These are phyloP conservation scores for Stemphylium lycopersici DNA, from an alignment of 2,329 filamentous ascomycete species.

Conservation along the genomic window DNA sequence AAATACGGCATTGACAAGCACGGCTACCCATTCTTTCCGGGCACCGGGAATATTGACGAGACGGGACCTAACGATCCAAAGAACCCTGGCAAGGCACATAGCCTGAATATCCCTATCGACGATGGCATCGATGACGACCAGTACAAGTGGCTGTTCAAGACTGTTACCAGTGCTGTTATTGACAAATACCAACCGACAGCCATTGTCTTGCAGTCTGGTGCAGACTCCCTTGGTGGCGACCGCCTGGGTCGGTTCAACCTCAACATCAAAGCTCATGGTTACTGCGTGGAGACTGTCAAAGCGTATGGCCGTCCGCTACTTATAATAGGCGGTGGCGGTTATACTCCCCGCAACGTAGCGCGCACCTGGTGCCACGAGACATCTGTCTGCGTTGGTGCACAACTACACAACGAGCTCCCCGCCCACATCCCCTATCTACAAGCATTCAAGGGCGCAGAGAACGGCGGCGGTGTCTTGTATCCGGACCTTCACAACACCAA, in stretches of 20 bases:
- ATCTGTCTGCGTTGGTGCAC: constrained; percentile 79
- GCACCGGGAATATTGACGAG: constrained; percentile 84
- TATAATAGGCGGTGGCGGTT: constrained; percentile 91
- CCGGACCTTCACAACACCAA: constrained; percentile 83
- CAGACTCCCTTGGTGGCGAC: constrained; percentile 92
- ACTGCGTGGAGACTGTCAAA: constrained; percentile 90
- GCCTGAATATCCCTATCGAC: constrained; percentile 86
- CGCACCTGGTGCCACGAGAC: constrained; percentile 98
- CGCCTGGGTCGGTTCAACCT: constrained; percentile 94
- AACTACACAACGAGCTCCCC: constrained; percentile 76
- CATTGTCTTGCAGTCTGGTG: constrained; percentile 94
- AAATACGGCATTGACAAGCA: constrained; percentile 78
- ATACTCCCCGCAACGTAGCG: constrained; percentile 95
- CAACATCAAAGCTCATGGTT: constrained; percentile 91
- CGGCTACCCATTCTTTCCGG: constrained; percentile 76
- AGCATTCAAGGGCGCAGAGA: constrained; percentile 81
- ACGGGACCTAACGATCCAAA: constrained; percentile 82
- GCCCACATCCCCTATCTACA: constrained; percentile 82
- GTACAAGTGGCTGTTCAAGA: constrained; percentile 84
- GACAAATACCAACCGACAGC: constrained; percentile 85
- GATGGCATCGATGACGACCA: constrained; percentile 92
- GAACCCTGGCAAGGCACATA: constrained; percentile 87
- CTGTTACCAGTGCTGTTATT: constrained; percentile 77
- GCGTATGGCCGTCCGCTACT: constrained; percentile 79
- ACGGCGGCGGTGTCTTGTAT: constrained; percentile 72